Percentiles rank a stretch among this genome's conserved stretches.
These are phyloP conservation scores for Solanum clarkiae DNA, from an alignment of 257 asterid species.

Conservation along the genomic window DNA sequence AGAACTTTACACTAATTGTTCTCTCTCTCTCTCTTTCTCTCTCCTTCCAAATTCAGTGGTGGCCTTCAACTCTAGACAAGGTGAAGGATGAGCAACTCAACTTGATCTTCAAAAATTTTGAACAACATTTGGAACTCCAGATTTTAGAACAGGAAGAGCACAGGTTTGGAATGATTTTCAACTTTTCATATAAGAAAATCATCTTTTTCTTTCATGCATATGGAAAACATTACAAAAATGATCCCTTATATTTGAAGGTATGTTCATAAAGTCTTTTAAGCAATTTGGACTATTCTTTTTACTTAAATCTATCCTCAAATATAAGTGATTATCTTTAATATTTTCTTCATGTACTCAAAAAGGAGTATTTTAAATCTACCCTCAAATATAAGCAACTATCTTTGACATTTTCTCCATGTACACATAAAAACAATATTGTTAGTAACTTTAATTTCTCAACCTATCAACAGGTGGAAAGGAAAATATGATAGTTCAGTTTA, in stretches of 20 bases:
- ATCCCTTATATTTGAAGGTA: too few relatives aligned
- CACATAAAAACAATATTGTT: not conserved
- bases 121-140: slow-evolving; percentile 59
- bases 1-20: not conserved
- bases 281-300: too few relatives aligned
- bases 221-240: too few relatives aligned
- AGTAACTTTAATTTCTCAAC: not conserved
- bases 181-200: not conserved
- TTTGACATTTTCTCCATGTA: too few relatives aligned
- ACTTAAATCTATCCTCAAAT: too few relatives aligned
- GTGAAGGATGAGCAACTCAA: slow-evolving; percentile 37
- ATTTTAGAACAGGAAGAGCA: slow-evolving; percentile 46
- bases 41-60: slow-evolving; percentile 35
- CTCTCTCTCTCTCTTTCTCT: too few relatives aligned
- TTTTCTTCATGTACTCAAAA: too few relatives aligned
- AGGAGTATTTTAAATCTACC: too few relatives aligned
- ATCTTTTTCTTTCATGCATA: too few relatives aligned
- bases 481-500: not conserved
- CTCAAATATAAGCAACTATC: too few relatives aligned
- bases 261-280: too few relatives aligned
- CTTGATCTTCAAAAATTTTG: slow-evolving; percentile 43
- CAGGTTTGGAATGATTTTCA: slow-evolving; percentile 20
- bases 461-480: not conserved
- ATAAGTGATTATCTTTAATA: too few relatives aligned
- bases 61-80: slow-evolving; percentile 43